Evolutionary conservation across 768 basidiomycete species (phyloP), one percentile per base, ranked within the genome.

Genomic region (Amanita phalloides): DNA sequence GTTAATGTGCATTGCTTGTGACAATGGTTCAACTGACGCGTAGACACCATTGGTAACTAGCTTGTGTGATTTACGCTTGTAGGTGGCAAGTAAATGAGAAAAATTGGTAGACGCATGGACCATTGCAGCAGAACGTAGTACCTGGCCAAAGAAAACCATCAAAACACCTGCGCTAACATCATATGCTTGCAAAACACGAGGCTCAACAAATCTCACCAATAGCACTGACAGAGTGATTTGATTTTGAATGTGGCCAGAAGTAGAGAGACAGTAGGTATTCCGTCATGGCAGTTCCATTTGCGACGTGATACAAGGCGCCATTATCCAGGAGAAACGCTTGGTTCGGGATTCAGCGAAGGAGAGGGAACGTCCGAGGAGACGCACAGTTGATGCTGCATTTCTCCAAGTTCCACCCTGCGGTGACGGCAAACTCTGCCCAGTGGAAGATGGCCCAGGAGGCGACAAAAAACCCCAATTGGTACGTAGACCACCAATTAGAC

Each of bases 301-400:
- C 93, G 44, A 86, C 60, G 60, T 92, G 90, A 66, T 99, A 99
- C 65, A 77, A 72, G 2, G 69, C 62, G 1, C 92, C 91, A 64
- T 98, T 98, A 58, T 97, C 89, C 28, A 99, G 74, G 4, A 99
- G 75, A 66, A 90, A 99, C 0, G 96, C 96, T 99, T 4, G 23
- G 45, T 56, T 51, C 8, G 14, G 4, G 42, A 21, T 30, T 42
- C 35, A 52, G 5, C 41, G 33, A 20, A 47, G 32, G 35, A 51
- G 17, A 26, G 3, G 33, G 10, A 11, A 1, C 32, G 45, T 45
- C 30, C 42, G 30, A n/a, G 53, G 33, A 37, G 11, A 75, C 91
- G 72, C 64, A 95, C 96, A 97, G 62, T 93, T 90, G 6, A 96
- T 80, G 54, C 83, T 90, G 61, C 92, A 87, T 68, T 94, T 96